Evolutionary conservation across 805 yeast species (phyloP), one percentile per base, ranked within the genome.

Genomic region (Candida easanensis): DNA sequence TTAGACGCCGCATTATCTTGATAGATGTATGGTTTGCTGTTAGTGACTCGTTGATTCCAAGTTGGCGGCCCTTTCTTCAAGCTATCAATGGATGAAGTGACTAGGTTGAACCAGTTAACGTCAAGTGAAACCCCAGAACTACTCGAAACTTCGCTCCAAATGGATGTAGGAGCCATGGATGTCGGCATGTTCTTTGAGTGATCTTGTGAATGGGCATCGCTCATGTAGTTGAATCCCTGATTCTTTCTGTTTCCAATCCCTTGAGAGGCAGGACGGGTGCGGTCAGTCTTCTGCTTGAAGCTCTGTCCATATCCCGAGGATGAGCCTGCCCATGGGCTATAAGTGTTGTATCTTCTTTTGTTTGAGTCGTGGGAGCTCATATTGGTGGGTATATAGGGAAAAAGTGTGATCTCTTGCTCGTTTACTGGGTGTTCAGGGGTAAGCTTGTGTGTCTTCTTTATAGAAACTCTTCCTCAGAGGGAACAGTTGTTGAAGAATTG

Each of bases 111-210:
- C 15, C 18, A 25, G 21, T 28, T 32, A 10, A 36, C 41, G 19
- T 48, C 44, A 3, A 39, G 22, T 3, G 41, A 38, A 14, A 46
- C 48, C 11, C 39, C 38, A 1, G 52, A 47, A 15, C 48, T 47
- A 3, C 43, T 28, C 2, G 51, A 40, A 5, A 47, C 53, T 3
- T 44, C 41, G 9, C 26, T 26, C 49, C 49, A 45, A 14, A 40
- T 40, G n/a, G 28, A 20, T 13, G 41, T n/a, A 8, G 46, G 36
- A 6, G 39, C 23, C 32, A 42, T 28, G 2, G 46, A 7, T 18
- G 33, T 6, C 4, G 33, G 39, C 16, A 34, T 16, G 15, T 14
- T 5, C 26, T 8, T 6, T 5, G 19, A 15, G 7, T 15, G 19
- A 16, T 11, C 15, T 7, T 32, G 35, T 18, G 23, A 18, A 15